Evolutionary conservation across 2,329 filamentous ascomycete genomes (phyloP), one percentile per base, ranked within the genome.

Genomic region (Decorospora gaudefroyi): DNA sequence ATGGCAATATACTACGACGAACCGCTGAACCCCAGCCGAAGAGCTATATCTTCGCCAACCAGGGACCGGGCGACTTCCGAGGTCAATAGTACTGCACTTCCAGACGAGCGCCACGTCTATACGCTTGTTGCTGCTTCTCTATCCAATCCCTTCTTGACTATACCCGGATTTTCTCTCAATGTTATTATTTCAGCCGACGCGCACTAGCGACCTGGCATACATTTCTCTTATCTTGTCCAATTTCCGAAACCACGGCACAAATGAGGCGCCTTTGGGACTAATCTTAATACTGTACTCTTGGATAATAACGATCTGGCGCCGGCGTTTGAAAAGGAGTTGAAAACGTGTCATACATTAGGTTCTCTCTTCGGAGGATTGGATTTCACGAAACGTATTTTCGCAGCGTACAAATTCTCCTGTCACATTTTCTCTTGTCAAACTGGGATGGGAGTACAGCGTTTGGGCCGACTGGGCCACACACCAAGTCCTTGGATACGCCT

Each of bases 1-100:
- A 65, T 32, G 57, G 54, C 33, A 55, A 55, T 9, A 33, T 64
- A 9, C 44, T 62, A 23, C 63, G 62, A n/a, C 59, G 59, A 21
- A 51, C 59, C 16, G 54, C 51, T 6, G 67, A 69, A 40, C 58
- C 62, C n/a, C 58, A 67, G 48, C 54, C 70, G 2, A 77, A 76
- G 60, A 74, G 67, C 44, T 78, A 74, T 52, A 73, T 74, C 11
- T 78, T 78, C 42, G 72, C 73, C 31, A 76, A 76, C 34, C 72
- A 74, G 43, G 71, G 71, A 7, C 74, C 74, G 1, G 65, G 69
- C 46, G 71, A 76, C 51, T 77, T 75, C 53, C 51, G 49, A 11
- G 46, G 23, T 18, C 42, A 49, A 28, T 52, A 38, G 28, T 23
- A 29, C 18, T 23, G 19, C 29, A 19, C 26, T n/a, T n/a, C n/a